Evolutionary conservation across 108 stramenopile species (phyloP), one percentile per base, ranked within the genome.

Genomic region (Fistulifera pelliculosa): DNA sequence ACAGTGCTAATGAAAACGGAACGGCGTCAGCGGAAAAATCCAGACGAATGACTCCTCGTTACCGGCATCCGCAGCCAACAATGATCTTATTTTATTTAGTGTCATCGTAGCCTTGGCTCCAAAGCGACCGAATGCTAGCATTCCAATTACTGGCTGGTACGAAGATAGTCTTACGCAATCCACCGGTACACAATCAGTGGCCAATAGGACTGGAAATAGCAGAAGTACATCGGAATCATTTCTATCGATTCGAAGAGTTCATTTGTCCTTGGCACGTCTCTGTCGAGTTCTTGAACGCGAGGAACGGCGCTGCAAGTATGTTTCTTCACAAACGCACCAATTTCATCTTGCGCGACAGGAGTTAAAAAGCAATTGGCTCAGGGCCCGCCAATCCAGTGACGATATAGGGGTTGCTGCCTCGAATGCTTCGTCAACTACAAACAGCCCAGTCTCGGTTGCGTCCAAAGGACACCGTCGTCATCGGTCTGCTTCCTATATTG

Each of bases 221-320:
- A 3, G 31, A 35, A 35, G 8, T 35, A 35, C 31, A 35, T 35
- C 31, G 31, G 6, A 35, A 35, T 6, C 31, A 6, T 35, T 35
- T 3, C 14, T 41, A 28, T 41, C 54, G 19, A 71, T 91, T 21
- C 70, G 67, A 15, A 58, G 79, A 10, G 76, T 87, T 16, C 90
- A 91, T 61, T 55, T 83, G 21, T 83, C 81, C 17, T 53, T 91
- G 24, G 75, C 76, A 22, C 66, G 83, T 23, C 53, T 85, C 58
- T 85, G 90, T 56, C 70, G 76, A 5, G 83, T 77, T 1, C 54
- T 91, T 49, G 69, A 80, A 58, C 71, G 85, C 38, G 90, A 91
- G 62, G 90, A 91, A 58, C 24, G 56, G 13, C 70, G 85, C 18
- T 91, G 90, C 64, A 64, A 55, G 8, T 91, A 91, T 45, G 71